These are phyloP conservation scores for Quercus tomentella DNA, from an alignment of 331 rosid species.

Conservation along the genomic window DNA sequence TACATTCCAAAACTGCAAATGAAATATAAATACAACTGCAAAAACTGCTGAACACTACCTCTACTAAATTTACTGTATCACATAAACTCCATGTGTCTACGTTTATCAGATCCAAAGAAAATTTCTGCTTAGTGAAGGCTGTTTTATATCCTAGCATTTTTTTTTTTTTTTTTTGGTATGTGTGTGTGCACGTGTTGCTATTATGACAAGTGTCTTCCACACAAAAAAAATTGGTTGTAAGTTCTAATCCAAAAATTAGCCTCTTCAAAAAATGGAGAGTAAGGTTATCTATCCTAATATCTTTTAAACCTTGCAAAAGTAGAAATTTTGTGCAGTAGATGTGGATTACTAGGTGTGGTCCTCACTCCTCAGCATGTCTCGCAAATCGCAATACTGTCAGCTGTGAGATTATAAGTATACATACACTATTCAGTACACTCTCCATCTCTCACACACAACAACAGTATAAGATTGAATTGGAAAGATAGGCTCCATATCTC, in stretches of 20 bases:
- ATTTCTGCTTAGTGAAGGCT: background rate
- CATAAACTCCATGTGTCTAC: background rate
- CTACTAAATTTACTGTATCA: background rate
- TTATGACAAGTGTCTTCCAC: too few relatives aligned
- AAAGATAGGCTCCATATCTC: slow-evolving; percentile 41
- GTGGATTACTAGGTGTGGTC: background rate
- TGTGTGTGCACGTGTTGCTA: too few relatives aligned
- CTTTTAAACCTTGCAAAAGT: too few relatives aligned
- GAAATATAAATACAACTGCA: background rate
- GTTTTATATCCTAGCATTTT: background rate
- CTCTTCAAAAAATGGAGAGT: too few relatives aligned
- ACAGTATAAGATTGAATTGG: slow-evolving; percentile 39
- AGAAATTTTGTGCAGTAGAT: too few relatives aligned
- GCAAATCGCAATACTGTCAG: background rate
- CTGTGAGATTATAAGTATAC: background rate
- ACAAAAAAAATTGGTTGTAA: too few relatives aligned
- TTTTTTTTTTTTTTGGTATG: rapidly evolving
- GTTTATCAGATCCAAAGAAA: too few relatives aligned
- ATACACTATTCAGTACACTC: background rate
- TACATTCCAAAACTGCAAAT: background rate
- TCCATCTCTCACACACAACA: background rate
- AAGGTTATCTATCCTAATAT: too few relatives aligned
- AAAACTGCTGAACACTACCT: background rate
- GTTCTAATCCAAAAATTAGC: too few relatives aligned
- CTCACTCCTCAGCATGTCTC: background rate